Percentiles rank a stretch among this genome's conserved stretches.
Evolutionary conservation across 306 rosid genomes (phyloP).

Genomic region (Prunus armeniaca): DNA sequence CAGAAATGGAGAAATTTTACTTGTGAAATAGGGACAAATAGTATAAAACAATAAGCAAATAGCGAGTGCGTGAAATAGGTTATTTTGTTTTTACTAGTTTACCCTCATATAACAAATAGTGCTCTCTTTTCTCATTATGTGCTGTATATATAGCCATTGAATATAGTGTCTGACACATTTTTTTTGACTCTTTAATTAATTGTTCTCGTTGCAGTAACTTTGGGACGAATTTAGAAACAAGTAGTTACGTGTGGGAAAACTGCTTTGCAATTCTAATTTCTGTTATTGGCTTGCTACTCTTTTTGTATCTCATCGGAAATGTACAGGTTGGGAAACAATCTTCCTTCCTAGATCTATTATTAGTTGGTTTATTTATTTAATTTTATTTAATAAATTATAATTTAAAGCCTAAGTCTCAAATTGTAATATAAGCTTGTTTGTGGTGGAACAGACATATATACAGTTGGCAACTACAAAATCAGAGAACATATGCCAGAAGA

Average conservation of each 20-base stretch:
- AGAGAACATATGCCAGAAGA: neutral
- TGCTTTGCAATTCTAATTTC: neutral
- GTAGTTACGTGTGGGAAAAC: neutral
- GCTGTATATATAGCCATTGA: neutral
- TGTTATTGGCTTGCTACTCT: slow-evolving; percentile 4
- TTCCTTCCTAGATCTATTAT: neutral
- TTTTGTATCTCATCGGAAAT: slow-evolving; percentile 21
- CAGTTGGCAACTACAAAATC: neutral
- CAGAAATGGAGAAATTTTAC: too few species aligned
- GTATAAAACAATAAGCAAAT: too few species aligned
- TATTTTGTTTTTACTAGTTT: too few species aligned
- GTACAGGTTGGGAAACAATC: slow-evolving; percentile 12
- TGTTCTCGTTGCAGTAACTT: slow-evolving; percentile 1
- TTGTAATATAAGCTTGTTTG: neutral
- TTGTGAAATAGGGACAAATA: too few species aligned
- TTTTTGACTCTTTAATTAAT: neutral
- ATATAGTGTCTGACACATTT: too few species aligned
- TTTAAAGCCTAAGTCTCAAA: neutral
- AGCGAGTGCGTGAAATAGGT: too few species aligned
- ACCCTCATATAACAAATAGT: too few species aligned
- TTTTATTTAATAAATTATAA: neutral
- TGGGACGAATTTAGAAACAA: slow-evolving; percentile 5
- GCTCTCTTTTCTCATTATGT: neutral
- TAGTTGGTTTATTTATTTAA: neutral
- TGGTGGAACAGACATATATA: neutral